Conservation (phyloP, 305 asterid genomes). For the Fraxinus baroniana region DNA sequence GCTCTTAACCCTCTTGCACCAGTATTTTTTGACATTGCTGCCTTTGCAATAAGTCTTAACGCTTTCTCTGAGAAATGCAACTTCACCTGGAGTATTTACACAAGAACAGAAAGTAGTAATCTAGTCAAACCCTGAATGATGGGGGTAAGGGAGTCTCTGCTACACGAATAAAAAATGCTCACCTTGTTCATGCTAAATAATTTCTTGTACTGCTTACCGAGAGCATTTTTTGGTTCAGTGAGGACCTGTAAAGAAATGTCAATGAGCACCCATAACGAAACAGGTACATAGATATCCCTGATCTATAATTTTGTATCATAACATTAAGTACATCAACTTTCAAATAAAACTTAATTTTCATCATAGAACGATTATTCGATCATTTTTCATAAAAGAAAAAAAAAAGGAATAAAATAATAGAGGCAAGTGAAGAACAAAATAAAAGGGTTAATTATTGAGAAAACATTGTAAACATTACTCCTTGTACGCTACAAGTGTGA, state of each 20-base stretch:
- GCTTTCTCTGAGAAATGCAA: conserved; percentile 79
- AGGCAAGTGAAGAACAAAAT: not conserved
- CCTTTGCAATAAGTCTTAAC: conserved; percentile 56
- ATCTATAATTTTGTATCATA: not conserved
- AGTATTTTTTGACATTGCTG: conserved; percentile 79
- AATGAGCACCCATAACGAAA: too few relatives aligned
- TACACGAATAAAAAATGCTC: conserved; percentile 31
- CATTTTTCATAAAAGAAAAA: too few relatives aligned
- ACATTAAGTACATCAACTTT: not conserved
- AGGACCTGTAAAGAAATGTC: conserved; percentile 40
- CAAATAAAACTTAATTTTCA: not conserved
- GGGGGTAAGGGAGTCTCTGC: conserved; percentile 6
- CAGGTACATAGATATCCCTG: too few relatives aligned
- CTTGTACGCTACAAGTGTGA: not conserved
- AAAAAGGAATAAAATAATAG: not conserved
- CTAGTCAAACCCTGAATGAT: conserved; percentile 3
- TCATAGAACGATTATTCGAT: too few relatives aligned
- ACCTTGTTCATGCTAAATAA: conserved; percentile 79
- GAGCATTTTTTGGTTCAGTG: conserved; percentile 87
- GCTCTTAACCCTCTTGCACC: conserved; percentile 96
- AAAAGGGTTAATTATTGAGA: not conserved
- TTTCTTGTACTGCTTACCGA: conserved; percentile 90
- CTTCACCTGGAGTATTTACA: conserved; percentile 58
- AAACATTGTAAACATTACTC: not conserved
- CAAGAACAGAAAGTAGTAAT: conserved; percentile 11